phyloP scores from a whole-genome alignment of 2,329 filamentous ascomycete species.

The Periconia digitata region DNA sequence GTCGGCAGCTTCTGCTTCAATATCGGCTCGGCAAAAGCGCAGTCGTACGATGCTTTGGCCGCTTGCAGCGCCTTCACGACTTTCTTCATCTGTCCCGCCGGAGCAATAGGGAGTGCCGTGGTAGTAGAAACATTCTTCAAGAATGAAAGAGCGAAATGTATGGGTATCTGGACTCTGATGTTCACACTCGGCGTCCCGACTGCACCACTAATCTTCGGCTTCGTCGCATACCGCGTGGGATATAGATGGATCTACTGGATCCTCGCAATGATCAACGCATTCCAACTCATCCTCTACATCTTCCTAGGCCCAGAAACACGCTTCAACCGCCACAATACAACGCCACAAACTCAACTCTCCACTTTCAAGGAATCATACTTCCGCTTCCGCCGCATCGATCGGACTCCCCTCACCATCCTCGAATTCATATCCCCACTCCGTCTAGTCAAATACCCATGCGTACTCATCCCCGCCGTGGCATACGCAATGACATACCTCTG shows the following conservation, averaged over 20 bases:
- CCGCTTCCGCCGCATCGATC: conserved; percentile 56
- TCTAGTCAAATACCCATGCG: conserved; percentile 49
- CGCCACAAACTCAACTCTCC: conserved; percentile 35
- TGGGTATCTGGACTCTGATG: conserved; percentile 61
- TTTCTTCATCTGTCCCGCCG: conserved; percentile 60
- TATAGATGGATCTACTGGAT: conserved; percentile 64
- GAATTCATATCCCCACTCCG: conserved; percentile 58
- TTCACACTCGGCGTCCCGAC: conserved; percentile 53
- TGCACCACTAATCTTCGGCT: conserved; percentile 46
- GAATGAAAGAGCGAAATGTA: conserved; percentile 55
- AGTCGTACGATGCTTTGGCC: conserved; percentile 53
- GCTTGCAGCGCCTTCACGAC: conserved; percentile 55
- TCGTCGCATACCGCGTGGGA: conserved; percentile 54
- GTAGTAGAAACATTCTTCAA: conserved; percentile 62
- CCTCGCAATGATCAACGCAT: conserved; percentile 57
- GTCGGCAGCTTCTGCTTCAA: conserved; percentile 53
- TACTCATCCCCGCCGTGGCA: conserved; percentile 54
- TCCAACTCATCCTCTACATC: conserved; percentile 59
- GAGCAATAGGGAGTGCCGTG: conserved; percentile 58
- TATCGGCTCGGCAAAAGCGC: conserved; percentile 55
- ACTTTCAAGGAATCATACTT: conserved; percentile 50
- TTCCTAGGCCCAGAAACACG: conserved; percentile 55
- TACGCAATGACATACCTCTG: conserved; percentile 63
- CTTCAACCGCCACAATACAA: conserved; percentile 51
- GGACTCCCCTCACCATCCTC: conserved; percentile 48